Percentiles rank a stretch among this genome's conserved stretches.
Evolutionary conservation across 306 rosid species (phyloP).

Genomic region (Corylus heterophylla): DNA sequence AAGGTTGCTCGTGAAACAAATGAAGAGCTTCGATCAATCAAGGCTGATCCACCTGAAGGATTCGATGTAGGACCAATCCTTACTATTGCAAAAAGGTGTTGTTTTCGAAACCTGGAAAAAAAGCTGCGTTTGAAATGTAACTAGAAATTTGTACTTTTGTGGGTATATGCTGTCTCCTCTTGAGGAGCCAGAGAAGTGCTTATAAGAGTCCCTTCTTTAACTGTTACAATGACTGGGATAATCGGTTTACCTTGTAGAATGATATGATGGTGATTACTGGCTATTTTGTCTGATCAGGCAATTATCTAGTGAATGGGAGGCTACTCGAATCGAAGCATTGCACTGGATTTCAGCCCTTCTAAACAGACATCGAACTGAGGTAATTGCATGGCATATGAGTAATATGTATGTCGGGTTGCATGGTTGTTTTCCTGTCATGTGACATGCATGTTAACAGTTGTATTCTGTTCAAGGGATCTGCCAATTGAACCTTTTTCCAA

Average conservation of each 20-base stretch:
- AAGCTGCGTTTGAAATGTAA: slow-evolving; percentile 36
- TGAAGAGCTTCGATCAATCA: slow-evolving; percentile 84
- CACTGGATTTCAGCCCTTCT: slow-evolving; percentile 91
- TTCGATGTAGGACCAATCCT: slow-evolving; percentile 88
- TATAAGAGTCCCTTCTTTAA: slow-evolving; percentile 23
- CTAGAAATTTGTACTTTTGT: slow-evolving; percentile 24
- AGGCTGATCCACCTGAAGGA: slow-evolving; percentile 82
- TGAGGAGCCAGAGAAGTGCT: slow-evolving; percentile 30
- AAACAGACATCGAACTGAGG: slow-evolving; percentile 79
- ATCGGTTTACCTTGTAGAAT: not conserved
- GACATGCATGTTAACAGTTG: slow-evolving; percentile 6
- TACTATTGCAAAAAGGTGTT: slow-evolving; percentile 81
- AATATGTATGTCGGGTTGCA: not conserved
- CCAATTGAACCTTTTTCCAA: not conserved
- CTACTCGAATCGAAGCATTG: slow-evolving; percentile 93
- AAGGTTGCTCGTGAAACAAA: slow-evolving; percentile 99
- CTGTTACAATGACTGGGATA: not conserved
- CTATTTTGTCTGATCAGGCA: slow-evolving; percentile 68
- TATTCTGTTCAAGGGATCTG: not conserved
- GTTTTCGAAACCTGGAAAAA: slow-evolving; percentile 27
- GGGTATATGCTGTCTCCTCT: slow-evolving; percentile 9
- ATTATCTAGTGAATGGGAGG: slow-evolving; percentile 89
- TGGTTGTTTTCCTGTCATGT: not conserved
- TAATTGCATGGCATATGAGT: slow-evolving; percentile 31
- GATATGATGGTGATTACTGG: slow-evolving; percentile 33